Conservation (phyloP, 2,329 filamentous ascomycete genomes). For the Colletotrichum noveboracense region DNA sequence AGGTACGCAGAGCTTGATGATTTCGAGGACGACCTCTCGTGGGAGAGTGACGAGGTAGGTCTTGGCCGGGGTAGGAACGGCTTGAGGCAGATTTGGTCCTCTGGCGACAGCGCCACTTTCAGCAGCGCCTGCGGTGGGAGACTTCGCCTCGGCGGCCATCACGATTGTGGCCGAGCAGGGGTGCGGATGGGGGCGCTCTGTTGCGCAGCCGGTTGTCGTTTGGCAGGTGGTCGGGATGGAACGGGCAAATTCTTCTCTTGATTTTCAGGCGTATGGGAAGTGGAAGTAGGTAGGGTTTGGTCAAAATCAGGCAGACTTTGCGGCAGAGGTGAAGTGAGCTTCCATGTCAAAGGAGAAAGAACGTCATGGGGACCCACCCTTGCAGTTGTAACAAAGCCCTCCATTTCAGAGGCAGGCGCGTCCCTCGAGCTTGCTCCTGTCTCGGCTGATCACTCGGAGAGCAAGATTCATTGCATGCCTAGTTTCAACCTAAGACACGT, state of each 20-base stretch:
- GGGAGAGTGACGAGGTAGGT: background rate
- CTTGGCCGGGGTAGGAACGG: background rate
- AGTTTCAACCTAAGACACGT: background rate
- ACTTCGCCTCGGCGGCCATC: background rate
- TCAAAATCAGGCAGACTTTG: background rate
- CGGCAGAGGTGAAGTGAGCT: background rate
- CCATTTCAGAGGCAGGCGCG: background rate
- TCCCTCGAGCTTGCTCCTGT: background rate
- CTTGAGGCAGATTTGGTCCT: rapidly evolving
- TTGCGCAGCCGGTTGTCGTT: background rate
- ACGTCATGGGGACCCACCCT: background rate
- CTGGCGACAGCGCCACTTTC: background rate
- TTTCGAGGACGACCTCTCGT: background rate
- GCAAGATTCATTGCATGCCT: background rate
- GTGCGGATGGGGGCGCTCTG: background rate
- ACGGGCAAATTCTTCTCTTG: background rate
- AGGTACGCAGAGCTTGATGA: background rate
- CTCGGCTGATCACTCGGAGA: background rate
- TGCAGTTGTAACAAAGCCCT: background rate
- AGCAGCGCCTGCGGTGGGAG: background rate
- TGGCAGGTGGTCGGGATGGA: background rate
- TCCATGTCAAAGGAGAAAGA: background rate
- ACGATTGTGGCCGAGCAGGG: background rate
- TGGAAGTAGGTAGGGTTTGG: background rate
- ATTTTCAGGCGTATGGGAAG: background rate